Conservation (phyloP, 176 grass and related monocot genomes). For the Zea mays region Zm-B73-REFERENCE-NAM-5.0 NC_050100.1:136072501-136073000, state of each 20-base stretch:
- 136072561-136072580: slow-evolving; percentile 10
- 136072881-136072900: not conserved
- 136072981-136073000: not conserved
- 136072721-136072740: slow-evolving; percentile 33
- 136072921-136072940: slow-evolving; percentile 43
- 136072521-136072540: not conserved
- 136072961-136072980: not conserved
- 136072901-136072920: slow-evolving; percentile 25
- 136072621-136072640: slow-evolving; percentile 21
- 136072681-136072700: slow-evolving; percentile 35
- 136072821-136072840: slow-evolving; percentile 58
- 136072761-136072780: slow-evolving; percentile 71
- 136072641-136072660: slow-evolving; percentile 48
- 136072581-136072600: slow-evolving; percentile 41
- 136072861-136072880: not conserved
- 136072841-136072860: slow-evolving; percentile 55
- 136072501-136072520: not conserved
- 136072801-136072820: slow-evolving; percentile 69
- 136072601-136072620: slow-evolving; percentile 35
- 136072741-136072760: slow-evolving; percentile 58
- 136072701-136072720: slow-evolving; percentile 55
- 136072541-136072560: not conserved
- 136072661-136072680: slow-evolving; percentile 49
- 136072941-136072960: slow-evolving; percentile 33
- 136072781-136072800: slow-evolving; percentile 38